These are phyloP conservation scores for Nectriaceae sp. DNA, from an alignment of 2,329 filamentous ascomycete genomes.

Conservation along the genomic window DNA sequence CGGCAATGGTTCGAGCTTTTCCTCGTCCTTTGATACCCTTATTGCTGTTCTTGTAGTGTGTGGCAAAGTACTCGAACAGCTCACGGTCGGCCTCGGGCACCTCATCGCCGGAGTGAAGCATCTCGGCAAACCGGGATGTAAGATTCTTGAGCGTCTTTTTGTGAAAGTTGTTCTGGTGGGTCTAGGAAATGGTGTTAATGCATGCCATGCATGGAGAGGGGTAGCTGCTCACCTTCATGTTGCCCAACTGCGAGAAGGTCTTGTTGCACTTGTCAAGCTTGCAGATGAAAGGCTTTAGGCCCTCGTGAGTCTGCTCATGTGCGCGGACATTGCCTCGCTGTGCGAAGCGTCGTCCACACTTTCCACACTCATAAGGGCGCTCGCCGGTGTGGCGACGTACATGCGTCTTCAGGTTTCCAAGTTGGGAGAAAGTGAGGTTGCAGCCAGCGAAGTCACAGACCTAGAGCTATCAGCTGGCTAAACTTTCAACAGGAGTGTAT, in stretches of 20 bases:
- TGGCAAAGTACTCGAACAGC: constrained; percentile 81
- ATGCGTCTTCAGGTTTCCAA: constrained; percentile 92
- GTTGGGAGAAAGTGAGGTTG: constrained; percentile 80
- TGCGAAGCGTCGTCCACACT: constrained; percentile 80
- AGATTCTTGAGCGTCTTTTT: constrained; percentile 69
- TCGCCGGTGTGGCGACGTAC: constrained; percentile 86
- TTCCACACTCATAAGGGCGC: constrained; percentile 77
- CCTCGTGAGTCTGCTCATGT: constrained; percentile 79
- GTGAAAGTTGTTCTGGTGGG: constrained; percentile 95
- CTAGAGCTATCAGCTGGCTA: constrained; percentile 39
- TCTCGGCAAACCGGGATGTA: constrained; percentile 67
- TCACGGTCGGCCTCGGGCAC: constrained; percentile 70
- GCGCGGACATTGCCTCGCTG: constrained; percentile 84
- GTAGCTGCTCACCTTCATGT: constrained; percentile 70
- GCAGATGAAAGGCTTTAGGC: constrained; percentile 78
- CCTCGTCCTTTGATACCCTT: constrained; percentile 97
- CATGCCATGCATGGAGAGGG: background rate
- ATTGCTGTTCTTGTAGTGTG: constrained; percentile 96
- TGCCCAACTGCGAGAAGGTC: constrained; percentile 86
- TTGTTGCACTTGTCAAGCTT: constrained; percentile 83
- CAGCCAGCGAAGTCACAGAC: constrained; percentile 73
- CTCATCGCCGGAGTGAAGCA: constrained; percentile 55
- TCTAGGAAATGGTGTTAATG: constrained; percentile 49
- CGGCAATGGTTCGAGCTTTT: constrained; percentile 70
- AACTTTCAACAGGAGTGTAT: background rate